These are phyloP conservation scores for Lyophyllum atratum DNA, from an alignment of 768 basidiomycete species.

Conservation along the genomic window DNA sequence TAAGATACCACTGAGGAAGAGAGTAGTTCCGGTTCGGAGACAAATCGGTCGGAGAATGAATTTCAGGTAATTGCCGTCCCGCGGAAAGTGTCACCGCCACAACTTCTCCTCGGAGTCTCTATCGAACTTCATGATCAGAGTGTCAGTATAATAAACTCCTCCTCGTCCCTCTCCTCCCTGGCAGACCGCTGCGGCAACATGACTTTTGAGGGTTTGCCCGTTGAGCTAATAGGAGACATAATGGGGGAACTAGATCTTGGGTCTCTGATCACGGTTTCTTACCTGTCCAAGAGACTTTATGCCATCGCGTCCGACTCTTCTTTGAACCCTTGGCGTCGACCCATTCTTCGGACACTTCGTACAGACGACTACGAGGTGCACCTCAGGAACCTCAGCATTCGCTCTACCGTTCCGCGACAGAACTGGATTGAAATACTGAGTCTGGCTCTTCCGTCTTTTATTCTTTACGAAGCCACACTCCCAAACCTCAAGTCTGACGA, in stretches of 20 bases:
- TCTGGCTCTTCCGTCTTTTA: conserved; percentile 59
- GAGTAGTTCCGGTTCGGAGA: too few species aligned
- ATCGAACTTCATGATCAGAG: too few species aligned
- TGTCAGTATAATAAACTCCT: too few species aligned
- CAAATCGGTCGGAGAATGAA: conserved; percentile 6
- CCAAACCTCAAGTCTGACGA: conserved; percentile 66
- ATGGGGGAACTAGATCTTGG: conserved; percentile 67
- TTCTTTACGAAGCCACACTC: conserved; percentile 67
- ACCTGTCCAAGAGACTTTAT: conserved; percentile 60
- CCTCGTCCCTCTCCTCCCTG: too few species aligned
- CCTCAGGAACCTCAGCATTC: conserved; percentile 63
- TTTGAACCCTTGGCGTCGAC: conserved; percentile 76
- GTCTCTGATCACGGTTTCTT: conserved; percentile 58
- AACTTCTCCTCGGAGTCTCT: too few species aligned
- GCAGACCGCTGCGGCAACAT: background rate
- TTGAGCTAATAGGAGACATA: conserved; percentile 75
- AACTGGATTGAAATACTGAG: conserved; percentile 81
- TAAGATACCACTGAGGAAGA: too few species aligned
- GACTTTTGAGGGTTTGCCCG: conserved; percentile 59
- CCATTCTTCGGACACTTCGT: conserved; percentile 62
- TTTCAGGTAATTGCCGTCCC: background rate
- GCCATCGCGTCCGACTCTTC: conserved; percentile 61
- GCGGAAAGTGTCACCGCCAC: too few species aligned
- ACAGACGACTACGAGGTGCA: conserved; percentile 46
- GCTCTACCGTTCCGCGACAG: conserved; percentile 64